Percentiles rank a stretch among this genome's conserved stretches.
Evolutionary conservation across 257 asterid genomes (phyloP).

Genomic region (Solanum clarkiae): DNA sequence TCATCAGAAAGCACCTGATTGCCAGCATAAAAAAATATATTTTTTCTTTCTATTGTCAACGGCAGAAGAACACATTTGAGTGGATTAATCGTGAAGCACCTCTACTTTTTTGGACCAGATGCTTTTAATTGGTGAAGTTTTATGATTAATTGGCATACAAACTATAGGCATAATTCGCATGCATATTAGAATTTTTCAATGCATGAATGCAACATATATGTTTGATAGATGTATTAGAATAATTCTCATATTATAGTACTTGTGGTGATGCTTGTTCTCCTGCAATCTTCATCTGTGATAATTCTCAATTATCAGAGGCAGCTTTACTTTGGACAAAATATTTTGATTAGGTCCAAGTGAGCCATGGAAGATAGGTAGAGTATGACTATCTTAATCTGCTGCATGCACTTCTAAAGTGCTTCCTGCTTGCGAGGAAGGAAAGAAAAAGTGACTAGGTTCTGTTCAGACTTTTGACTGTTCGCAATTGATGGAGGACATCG

Average conservation of each 20-base stretch:
- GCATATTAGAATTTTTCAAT: not conserved
- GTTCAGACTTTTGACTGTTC: not conserved
- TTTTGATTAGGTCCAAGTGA: not conserved
- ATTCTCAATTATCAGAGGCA: not conserved
- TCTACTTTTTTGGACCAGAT: not conserved
- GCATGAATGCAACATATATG: not conserved
- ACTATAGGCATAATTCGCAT: not conserved
- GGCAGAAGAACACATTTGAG: not conserved
- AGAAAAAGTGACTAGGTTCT: not conserved
- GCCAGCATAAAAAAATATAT: not conserved
- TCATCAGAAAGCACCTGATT: not conserved
- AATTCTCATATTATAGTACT: not conserved
- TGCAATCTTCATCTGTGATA: not conserved
- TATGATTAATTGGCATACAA: not conserved
- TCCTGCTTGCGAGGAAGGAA: not conserved
- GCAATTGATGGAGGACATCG: not conserved
- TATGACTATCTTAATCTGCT: not conserved
- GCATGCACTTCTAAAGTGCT: not conserved
- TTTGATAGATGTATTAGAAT: not conserved
- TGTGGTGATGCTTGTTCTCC: not conserved
- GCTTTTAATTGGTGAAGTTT: not conserved
- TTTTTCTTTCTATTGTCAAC: not conserved
- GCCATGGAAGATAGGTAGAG: not conserved
- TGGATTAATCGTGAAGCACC: not conserved
- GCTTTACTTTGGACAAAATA: not conserved